These are phyloP conservation scores for Thelonectria blattea DNA, from an alignment of 2,329 filamentous ascomycete genomes.

Conservation along the genomic window DNA sequence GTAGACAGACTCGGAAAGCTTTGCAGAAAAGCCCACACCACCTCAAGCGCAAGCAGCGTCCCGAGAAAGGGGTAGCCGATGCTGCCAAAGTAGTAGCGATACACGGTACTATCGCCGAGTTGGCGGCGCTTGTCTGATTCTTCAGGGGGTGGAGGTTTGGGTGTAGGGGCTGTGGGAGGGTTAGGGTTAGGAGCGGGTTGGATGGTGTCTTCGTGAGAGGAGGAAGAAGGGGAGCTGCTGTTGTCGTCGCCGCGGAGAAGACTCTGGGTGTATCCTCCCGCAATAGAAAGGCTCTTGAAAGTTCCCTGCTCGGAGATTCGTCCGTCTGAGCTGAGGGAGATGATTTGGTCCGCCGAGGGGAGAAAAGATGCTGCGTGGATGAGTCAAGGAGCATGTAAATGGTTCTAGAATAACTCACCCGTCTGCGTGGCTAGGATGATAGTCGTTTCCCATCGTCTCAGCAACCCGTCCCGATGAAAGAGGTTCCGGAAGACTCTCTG, in stretches of 20 bases:
- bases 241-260: background rate
- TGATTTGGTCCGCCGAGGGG: slow-evolving; percentile 30
- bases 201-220: no score
- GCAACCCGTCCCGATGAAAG: slow-evolving; percentile 37
- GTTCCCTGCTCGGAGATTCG: slow-evolving; percentile 43
- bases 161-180: slow-evolving; percentile 30
- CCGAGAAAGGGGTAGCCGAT: slow-evolving; percentile 33
- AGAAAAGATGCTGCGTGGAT: slow-evolving; percentile 41
- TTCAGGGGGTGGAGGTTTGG: slow-evolving; percentile 19
- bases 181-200: background rate
- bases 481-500: slow-evolving; percentile 40
- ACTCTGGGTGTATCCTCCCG: slow-evolving; percentile 19
- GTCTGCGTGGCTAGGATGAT: slow-evolving; percentile 47
- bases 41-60: slow-evolving; percentile 29
- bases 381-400: background rate
- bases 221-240: no score
- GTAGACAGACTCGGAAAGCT: slow-evolving; percentile 42
- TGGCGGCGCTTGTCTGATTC: slow-evolving; percentile 35
- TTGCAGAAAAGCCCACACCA: slow-evolving; percentile 38
- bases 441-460: slow-evolving; percentile 42
- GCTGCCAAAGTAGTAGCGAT: slow-evolving; percentile 40
- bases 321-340: slow-evolving; percentile 27
- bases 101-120: slow-evolving; percentile 38
- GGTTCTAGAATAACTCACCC: slow-evolving; percentile 17
- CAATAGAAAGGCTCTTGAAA: slow-evolving; percentile 26